A percentile compares a stretch with the other conserved stretches of the same genome.
Evolutionary conservation across 148 eudicot genomes (phyloP).

Genomic region (Heliamphora exappendiculata): DNA sequence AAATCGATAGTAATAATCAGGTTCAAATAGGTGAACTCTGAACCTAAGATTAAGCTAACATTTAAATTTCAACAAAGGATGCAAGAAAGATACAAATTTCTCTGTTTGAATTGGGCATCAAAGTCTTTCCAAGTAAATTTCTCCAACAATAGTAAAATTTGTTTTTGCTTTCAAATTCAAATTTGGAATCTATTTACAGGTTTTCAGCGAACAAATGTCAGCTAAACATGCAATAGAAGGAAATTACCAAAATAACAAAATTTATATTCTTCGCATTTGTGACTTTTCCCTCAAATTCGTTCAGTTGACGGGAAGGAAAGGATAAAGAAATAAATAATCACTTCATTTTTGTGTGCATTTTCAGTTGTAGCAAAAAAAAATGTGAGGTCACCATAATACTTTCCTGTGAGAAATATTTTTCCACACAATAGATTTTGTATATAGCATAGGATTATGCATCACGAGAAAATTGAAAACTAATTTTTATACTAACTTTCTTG

Average conservation of each 20-base stretch:
- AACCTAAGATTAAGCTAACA: neutral
- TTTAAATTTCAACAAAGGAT: neutral
- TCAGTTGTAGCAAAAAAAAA: too few relatives aligned
- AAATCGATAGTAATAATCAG: neutral
- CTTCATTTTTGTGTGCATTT: too few relatives aligned
- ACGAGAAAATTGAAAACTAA: too few relatives aligned
- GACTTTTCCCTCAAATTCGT: neutral
- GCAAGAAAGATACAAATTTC: neutral
- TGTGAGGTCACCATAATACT: too few relatives aligned
- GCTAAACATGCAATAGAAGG: neutral
- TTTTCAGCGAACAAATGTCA: neutral
- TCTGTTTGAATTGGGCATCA: neutral
- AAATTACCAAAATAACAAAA: neutral
- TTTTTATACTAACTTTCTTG: too few relatives aligned
- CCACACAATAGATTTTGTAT: too few relatives aligned
- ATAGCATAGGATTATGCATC: too few relatives aligned
- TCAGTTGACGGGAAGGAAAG: too few relatives aligned
- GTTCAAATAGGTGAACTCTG: neutral
- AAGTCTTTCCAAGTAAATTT: neutral
- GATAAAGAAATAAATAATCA: too few relatives aligned
- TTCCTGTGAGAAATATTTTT: too few relatives aligned
- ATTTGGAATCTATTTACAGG: neutral
- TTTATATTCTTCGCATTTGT: neutral
- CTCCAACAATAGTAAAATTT: slow-evolving; percentile 2
- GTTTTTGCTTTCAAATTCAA: neutral